Evolutionary conservation across 2,329 filamentous ascomycete genomes (phyloP).

Genomic region (Pseudocercospora vitis): DNA sequence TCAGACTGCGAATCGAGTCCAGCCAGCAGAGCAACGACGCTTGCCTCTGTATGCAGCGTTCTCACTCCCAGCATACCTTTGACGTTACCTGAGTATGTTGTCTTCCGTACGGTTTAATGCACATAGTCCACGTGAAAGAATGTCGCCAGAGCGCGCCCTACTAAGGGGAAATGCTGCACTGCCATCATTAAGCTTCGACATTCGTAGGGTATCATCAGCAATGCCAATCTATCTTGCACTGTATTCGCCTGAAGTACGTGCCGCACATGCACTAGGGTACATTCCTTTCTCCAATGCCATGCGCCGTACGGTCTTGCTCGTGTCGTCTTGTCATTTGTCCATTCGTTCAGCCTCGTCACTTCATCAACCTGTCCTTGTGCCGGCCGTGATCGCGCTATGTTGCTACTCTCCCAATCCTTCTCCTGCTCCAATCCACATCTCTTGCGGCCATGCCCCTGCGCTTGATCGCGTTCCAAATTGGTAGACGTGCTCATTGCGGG

Average conservation of each 20-base stretch:
- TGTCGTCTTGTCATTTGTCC: constrained; percentile 8
- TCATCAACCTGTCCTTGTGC: background rate
- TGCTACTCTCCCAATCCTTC: background rate
- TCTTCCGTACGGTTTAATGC: too few species aligned
- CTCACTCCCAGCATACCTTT: too few species aligned
- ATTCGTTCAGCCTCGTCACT: constrained; percentile 6
- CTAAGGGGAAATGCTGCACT: background rate
- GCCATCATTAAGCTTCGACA: constrained; percentile 1
- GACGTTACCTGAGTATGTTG: too few species aligned
- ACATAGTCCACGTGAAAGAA: too few species aligned
- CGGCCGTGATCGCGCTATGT: constrained; percentile 5
- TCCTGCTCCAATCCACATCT: background rate
- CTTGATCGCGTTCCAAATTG: background rate
- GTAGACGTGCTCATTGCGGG: constrained; percentile 4
- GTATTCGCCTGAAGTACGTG: constrained; percentile 3
- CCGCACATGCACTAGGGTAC: constrained; percentile 4
- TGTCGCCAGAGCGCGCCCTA: too few species aligned
- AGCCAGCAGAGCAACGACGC: too few species aligned
- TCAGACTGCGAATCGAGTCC: too few species aligned
- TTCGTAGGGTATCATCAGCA: constrained; percentile 11
- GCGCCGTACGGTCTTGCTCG: constrained; percentile 6
- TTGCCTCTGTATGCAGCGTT: too few species aligned
- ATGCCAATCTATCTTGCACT: constrained; percentile 13
- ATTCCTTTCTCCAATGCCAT: constrained; percentile 1
- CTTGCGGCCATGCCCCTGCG: background rate